Percentiles rank a stretch among this genome's conserved stretches.
Evolutionary conservation across 2,329 filamentous ascomycete species (phyloP).

Genomic region (Aspergillus clavatus): DNA sequence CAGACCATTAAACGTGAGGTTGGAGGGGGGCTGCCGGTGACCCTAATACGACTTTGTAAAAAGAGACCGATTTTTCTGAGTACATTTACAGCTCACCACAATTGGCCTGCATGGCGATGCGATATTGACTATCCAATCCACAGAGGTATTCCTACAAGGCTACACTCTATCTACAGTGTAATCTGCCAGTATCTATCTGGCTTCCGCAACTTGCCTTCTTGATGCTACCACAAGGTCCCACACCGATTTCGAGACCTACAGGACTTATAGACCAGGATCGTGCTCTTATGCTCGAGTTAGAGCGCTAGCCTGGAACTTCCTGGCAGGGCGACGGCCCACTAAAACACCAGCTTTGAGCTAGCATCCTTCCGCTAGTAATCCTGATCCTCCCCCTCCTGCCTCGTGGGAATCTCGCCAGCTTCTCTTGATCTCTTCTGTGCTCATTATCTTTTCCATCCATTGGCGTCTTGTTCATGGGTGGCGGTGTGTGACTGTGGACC

Average conservation of each 20-base stretch:
- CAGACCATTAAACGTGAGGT: too few relatives aligned
- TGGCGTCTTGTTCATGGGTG: slow-evolving; percentile 11
- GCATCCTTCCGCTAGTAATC: slow-evolving; percentile 18
- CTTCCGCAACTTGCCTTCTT: background rate
- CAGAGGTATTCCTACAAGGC: background rate
- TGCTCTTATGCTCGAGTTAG: slow-evolving; percentile 14
- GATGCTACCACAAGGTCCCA: slow-evolving; percentile 1
- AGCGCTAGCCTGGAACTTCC: slow-evolving; percentile 13
- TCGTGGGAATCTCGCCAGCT: slow-evolving; percentile 21
- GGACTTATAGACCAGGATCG: slow-evolving; percentile 4
- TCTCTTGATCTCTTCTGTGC: slow-evolving; percentile 3
- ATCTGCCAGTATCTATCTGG: background rate
- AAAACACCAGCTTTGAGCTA: slow-evolving; percentile 11
- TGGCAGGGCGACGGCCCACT: slow-evolving; percentile 14
- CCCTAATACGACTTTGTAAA: slow-evolving; percentile 5
- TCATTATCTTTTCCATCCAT: slow-evolving; percentile 12
- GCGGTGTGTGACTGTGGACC: slow-evolving; percentile 15
- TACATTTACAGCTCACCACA: background rate
- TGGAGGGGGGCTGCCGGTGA: slow-evolving; percentile 4
- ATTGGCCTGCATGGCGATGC: background rate
- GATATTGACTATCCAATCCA: too few relatives aligned
- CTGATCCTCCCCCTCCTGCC: slow-evolving; percentile 12
- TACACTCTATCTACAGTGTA: background rate
- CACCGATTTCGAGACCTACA: slow-evolving; percentile 5
- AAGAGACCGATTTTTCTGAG: background rate